These are phyloP conservation scores for Bruguiera hainesii DNA, from an alignment of 441 rosid genomes.

Conservation along the genomic window DNA sequence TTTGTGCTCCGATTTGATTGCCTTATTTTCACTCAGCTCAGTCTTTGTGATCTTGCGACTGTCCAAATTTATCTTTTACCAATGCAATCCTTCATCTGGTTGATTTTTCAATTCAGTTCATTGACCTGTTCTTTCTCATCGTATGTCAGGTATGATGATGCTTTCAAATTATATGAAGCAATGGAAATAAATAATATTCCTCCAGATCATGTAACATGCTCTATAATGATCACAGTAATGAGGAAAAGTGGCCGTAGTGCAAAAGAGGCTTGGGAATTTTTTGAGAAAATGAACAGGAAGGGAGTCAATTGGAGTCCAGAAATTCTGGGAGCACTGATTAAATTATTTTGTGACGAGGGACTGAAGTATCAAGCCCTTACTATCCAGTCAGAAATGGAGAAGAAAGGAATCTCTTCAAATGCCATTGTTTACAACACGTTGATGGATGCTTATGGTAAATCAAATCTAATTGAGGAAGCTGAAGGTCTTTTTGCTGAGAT, in stretches of 20 bases:
- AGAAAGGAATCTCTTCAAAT: conserved; percentile 63
- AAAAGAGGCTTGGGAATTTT: conserved; percentile 74
- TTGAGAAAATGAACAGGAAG: conserved; percentile 66
- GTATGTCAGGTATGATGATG: conserved; percentile 61
- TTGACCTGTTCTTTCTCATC: not conserved
- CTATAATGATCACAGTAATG: conserved; percentile 68
- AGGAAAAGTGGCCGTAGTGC: conserved; percentile 62
- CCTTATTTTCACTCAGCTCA: not conserved
- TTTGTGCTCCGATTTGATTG: not conserved
- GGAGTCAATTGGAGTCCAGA: conserved; percentile 76
- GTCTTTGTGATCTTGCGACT: not conserved
- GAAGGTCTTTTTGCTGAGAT: conserved; percentile 81
- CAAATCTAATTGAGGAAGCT: conserved; percentile 70
- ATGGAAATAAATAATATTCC: conserved; percentile 60
- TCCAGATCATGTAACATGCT: conserved; percentile 74
- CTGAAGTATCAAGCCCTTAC: conserved; percentile 75
- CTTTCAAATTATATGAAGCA: conserved; percentile 56
- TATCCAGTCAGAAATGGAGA: conserved; percentile 80
- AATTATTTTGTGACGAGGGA: conserved; percentile 83
- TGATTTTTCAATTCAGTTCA: not conserved
- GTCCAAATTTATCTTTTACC: conserved; percentile 1
- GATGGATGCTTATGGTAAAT: conserved; percentile 78
- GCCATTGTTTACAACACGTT: conserved; percentile 64
- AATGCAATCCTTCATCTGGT: conserved; percentile 1
- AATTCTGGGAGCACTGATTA: conserved; percentile 63